A percentile compares a stretch with the other conserved stretches of the same genome.
Evolutionary conservation across 768 basidiomycete genomes (phyloP).

Genomic region (Serendipita sp.): DNA sequence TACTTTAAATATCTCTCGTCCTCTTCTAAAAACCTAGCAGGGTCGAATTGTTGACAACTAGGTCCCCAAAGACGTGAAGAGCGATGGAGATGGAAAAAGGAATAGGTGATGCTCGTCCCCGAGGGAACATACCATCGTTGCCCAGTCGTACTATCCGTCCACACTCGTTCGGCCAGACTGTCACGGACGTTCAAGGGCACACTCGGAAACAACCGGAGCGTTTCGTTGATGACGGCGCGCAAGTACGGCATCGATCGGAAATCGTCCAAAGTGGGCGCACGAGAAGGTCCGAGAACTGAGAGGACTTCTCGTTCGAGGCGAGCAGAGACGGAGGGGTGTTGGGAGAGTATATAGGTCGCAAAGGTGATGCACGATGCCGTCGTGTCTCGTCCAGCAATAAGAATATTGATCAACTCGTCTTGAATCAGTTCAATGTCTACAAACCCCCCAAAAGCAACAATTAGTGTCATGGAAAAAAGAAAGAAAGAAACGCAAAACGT

Average conservation of each 20-base stretch:
- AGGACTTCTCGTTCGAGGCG: constrained; percentile 37
- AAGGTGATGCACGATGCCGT: constrained; percentile 38
- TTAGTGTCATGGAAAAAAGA: not conserved
- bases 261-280: constrained; percentile 36
- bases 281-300: constrained; percentile 25
- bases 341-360: constrained; percentile 36
- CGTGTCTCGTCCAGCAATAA: constrained; percentile 28
- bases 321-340: constrained; percentile 30
- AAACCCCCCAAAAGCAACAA: not conserved
- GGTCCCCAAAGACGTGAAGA: constrained; percentile 45
- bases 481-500: constrained; percentile 5
- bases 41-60: constrained; percentile 43
- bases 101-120: constrained; percentile 26
- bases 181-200: constrained; percentile 20
- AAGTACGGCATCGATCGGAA: constrained; percentile 44
- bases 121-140: constrained; percentile 22
- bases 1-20: constrained; percentile 26
- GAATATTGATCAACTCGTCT: constrained; percentile 38
- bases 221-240: constrained; percentile 50
- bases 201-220: constrained; percentile 34
- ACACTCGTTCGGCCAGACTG: constrained; percentile 9
- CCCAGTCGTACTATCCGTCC: constrained; percentile 23
- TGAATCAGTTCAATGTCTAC: constrained; percentile 29
- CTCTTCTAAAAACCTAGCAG: constrained; percentile 50
- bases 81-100: constrained; percentile 42